Percentiles rank a stretch among this genome's conserved stretches.
Evolutionary conservation across 352 stramenopile genomes (phyloP).

Genomic region (Globisporangium paroecandrum): DNA sequence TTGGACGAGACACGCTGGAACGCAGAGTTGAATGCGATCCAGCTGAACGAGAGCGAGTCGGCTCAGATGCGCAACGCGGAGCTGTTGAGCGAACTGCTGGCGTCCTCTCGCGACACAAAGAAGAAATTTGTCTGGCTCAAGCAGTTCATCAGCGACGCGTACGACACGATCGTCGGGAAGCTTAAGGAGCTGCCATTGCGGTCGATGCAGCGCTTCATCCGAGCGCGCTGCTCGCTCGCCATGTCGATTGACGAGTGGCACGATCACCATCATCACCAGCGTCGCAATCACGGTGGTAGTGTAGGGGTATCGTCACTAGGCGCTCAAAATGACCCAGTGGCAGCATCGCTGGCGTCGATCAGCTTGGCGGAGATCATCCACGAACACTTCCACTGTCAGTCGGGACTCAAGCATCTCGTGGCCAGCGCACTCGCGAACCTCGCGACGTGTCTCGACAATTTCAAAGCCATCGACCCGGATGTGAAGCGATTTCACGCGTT

Average conservation of each 20-base stretch:
- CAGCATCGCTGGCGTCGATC: conserved; percentile 21
- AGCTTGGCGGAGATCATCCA: conserved; percentile 35
- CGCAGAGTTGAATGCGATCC: conserved; percentile 11
- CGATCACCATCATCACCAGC: conserved; percentile 13
- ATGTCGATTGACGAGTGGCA: conserved; percentile 50
- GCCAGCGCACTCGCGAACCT: conserved; percentile 39
- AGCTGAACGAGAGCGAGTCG: conserved; percentile 28
- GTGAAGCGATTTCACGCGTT: conserved; percentile 61
- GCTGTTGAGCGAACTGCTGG: conserved; percentile 25
- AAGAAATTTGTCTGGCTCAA: conserved; percentile 51
- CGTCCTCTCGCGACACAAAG: conserved; percentile 39
- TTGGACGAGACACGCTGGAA: conserved; percentile 20
- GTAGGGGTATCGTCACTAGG: background rate
- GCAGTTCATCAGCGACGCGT: conserved; percentile 68
- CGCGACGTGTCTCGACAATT: conserved; percentile 27
- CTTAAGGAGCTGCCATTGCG: conserved; percentile 31
- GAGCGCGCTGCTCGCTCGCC: conserved; percentile 34
- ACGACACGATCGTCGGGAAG: conserved; percentile 57
- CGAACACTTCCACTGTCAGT: conserved; percentile 66
- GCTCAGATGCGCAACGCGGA: background rate
- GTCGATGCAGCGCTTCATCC: conserved; percentile 26
- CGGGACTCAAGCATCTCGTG: conserved; percentile 53
- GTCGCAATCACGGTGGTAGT: conserved; percentile 13
- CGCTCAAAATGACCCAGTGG: conserved; percentile 9
- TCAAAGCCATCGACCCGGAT: conserved; percentile 44